Base-by-base conservation (phyloP, 257 asterid genomes). In the Nicotiana undulata region DNA sequence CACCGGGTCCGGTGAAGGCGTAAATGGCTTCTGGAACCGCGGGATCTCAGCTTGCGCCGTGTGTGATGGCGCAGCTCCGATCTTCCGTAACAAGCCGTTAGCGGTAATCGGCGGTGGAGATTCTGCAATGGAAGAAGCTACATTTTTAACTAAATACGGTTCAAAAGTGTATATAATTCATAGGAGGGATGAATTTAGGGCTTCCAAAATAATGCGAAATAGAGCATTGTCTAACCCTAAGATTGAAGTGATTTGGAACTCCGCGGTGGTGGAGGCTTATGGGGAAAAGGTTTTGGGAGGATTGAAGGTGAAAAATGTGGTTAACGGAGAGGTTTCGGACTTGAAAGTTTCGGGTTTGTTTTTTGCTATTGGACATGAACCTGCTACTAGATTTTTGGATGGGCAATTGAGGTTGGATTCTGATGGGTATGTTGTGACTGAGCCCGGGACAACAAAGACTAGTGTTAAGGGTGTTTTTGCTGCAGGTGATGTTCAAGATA, bases 101-200 rank as follows among this genome's bases (percentile, higher is more conserved):
- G 97, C 97, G 16, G 99, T 95, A 28, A 91, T 95, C 3, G 99
- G 99, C 2, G 99, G 99, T 2, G 99, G 99, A 3, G 98, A 95
- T 88, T 93, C 99, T 1, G 98, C 99, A 0, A 95, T 93, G 98
- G 99, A 95, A 83, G 98, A 95, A 80, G 98, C 99, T 17, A 93
- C 86, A 22, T 95, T 92, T 51, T 63, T 95, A 49, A 92, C 99
- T 7, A 93, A 93, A 59, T 95, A 91, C 79, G 98, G 93, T 24
- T 90, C 95, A 16, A 91, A 90, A 78, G 98, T 95, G 60, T 92
- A 92, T 75, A 92, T 93, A 64, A 90, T 95, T 40, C 97, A 92
- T 65, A 74, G 99, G 2, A 92, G 98, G 79, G 83, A 81, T 32
- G 97, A 89, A 72, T 93, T 95, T 75, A 65, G 98, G 85, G 99